These are phyloP conservation scores for Auriscalpium orientale DNA, from an alignment of 768 basidiomycete species.

Conservation along the genomic window DNA sequence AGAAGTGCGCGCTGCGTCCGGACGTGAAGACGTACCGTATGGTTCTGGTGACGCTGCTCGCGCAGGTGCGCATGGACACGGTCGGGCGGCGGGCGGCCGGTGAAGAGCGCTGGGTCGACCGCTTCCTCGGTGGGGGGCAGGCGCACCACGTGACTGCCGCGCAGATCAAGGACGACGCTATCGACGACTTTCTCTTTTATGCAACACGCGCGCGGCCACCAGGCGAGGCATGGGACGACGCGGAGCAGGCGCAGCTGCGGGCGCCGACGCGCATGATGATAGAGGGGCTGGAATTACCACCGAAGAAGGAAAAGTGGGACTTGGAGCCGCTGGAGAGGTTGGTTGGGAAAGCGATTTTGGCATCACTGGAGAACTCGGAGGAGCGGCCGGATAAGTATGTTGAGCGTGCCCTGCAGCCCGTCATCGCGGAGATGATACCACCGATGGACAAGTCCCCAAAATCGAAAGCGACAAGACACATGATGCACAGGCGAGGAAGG, in stretches of 20 bases:
- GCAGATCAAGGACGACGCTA: not conserved
- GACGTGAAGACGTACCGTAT: constrained; percentile 8
- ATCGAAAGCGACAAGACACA: too few species aligned
- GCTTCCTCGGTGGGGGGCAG: constrained; percentile 1
- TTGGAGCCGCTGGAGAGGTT: constrained; percentile 11
- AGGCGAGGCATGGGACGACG: not conserved
- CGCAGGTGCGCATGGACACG: constrained; percentile 1
- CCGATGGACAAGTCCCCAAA: too few species aligned
- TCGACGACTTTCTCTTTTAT: not conserved
- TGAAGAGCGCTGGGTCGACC: not conserved
- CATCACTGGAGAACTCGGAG: not conserved
- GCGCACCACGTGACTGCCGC: not conserved
- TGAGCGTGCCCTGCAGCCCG: too few species aligned
- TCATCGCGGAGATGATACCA: too few species aligned
- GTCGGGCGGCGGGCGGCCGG: not conserved
- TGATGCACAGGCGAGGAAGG: too few species aligned
- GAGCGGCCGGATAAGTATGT: too few species aligned
- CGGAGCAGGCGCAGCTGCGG: not conserved
- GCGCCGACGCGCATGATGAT: not conserved
- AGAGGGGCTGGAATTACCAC: not conserved
- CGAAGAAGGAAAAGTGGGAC: constrained; percentile 1
- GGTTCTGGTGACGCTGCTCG: constrained; percentile 8
- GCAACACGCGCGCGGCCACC: not conserved
- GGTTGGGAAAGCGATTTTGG: constrained; percentile 3
- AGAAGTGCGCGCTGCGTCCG: constrained; percentile 1